Evolutionary conservation across 352 stramenopile genomes (phyloP), one percentile per base, ranked within the genome.

Genomic region (Albugo laibachii): DNA sequence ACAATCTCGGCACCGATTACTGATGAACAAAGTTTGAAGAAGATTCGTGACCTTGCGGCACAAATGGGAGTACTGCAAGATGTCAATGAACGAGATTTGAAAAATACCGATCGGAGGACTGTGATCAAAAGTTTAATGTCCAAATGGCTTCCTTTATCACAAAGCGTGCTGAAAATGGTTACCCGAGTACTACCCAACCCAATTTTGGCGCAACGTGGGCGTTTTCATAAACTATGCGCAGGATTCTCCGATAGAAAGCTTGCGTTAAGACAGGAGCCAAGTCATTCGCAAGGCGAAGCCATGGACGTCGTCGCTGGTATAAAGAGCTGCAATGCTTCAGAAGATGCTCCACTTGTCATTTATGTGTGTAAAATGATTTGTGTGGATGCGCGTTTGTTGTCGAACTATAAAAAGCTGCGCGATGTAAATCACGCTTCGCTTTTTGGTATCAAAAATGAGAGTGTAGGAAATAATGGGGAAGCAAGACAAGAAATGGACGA

Each of bases 321-420:
- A 2, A 57, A 80, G 46, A 46, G 52, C 0, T 95, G 83, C 39
- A 46, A 66, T 8, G 80, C 65, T 2, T 50, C 48, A 1, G 59
- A 64, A 10, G 61, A 82, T 1, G 75, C 73, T 3, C 85, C 83
- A 0, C 58, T 89, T 6, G 65, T 96, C 13, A 68, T 94, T 20
- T 95, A 86, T 52, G 82, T 96, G 45, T 93, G 82, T 57, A 96
- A 96, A 64, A 88, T 96, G 59, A 67, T 96, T 41, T 89, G 82
- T 0, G 80, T 95, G 2, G 73, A 89, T 45, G 69, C 67, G 1
- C 79, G 69, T 48, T 75, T 93, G n/a, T 53, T 95, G 13, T 85
- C 79, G 1, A 65, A 91, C 49, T 85, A 70, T 35, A 55, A 72
- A 39, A 54, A 57, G 0, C 16, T 43, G 3, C 8, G 16, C 8